phyloP scores from a whole-genome alignment of 1,139 yeast species.

The Suhomyces yuchorum region DNA sequence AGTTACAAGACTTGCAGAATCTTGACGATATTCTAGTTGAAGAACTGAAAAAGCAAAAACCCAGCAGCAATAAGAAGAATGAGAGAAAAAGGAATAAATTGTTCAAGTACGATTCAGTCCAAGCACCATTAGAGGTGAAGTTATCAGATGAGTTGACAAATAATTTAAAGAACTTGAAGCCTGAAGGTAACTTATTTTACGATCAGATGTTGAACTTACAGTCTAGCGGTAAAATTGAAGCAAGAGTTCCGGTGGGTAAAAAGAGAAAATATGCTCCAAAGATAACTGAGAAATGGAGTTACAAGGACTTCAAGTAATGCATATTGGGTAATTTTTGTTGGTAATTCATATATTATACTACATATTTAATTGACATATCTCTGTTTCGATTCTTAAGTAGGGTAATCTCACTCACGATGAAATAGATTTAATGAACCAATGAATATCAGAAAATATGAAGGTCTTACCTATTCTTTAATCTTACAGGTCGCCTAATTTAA shows the following conservation, averaged over 20 bases:
- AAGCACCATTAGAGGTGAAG: slow-evolving; percentile 78
- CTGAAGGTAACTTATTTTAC: slow-evolving; percentile 86
- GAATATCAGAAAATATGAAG: no score
- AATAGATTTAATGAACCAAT: no score
- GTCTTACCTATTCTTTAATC: not conserved
- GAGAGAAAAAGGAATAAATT: slow-evolving; percentile 34
- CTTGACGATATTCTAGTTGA: slow-evolving; percentile 53
- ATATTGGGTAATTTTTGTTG: not conserved
- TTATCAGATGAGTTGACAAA: slow-evolving; percentile 86
- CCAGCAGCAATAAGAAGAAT: slow-evolving; percentile 16
- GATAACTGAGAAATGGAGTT: slow-evolving; percentile 88
- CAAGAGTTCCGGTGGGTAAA: slow-evolving; percentile 72
- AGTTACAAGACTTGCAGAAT: slow-evolving; percentile 59
- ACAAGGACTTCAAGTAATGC: slow-evolving; percentile 74
- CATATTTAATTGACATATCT: not conserved
- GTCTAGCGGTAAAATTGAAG: slow-evolving; percentile 81
- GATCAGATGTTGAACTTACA: slow-evolving; percentile 84
- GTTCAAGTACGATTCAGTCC: slow-evolving; percentile 59
- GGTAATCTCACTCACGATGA: no score
- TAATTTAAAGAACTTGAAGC: slow-evolving; percentile 78
- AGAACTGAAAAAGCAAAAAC: slow-evolving; percentile 28
- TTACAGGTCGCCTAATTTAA: not conserved
- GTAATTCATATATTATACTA: not conserved
- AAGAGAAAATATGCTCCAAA: slow-evolving; percentile 70
- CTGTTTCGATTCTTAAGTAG: not conserved